A percentile compares a stretch with the other conserved stretches of the same genome.
Evolutionary conservation across 352 stramenopile species (phyloP).

Genomic region (Globisporangium yorkense): DNA sequence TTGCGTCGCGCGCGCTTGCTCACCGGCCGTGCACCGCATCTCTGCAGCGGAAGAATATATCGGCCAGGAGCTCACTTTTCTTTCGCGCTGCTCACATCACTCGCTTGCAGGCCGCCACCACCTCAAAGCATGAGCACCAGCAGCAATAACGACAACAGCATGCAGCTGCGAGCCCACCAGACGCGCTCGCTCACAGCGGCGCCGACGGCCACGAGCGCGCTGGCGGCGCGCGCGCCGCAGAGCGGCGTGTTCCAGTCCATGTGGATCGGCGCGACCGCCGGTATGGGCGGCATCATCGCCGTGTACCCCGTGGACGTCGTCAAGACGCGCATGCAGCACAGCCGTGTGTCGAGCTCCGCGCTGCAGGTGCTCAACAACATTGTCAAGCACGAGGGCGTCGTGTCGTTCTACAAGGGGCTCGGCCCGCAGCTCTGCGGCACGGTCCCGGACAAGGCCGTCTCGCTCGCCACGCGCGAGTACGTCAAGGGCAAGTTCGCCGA

Average conservation of each 20-base stretch:
- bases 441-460: constrained; percentile 78
- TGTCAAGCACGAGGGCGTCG: constrained; percentile 49
- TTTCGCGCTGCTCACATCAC: background rate
- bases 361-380: constrained; percentile 52
- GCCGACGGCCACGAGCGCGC: constrained; percentile 3
- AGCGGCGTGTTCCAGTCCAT: constrained; percentile 66
- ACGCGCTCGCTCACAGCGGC: constrained; percentile 8
- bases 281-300: constrained; percentile 75
- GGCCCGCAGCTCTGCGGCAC: constrained; percentile 66
- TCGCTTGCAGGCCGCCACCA: background rate
- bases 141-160: background rate
- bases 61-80: background rate
- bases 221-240: constrained; percentile 21
- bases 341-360: constrained; percentile 44
- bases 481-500: constrained; percentile 73
- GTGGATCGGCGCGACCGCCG: constrained; percentile 72
- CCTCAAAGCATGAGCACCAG: background rate
- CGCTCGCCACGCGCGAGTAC: constrained; percentile 70
- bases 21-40: too few relatives aligned
- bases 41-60: too few relatives aligned
- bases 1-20: too few relatives aligned
- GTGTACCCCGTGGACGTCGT: constrained; percentile 82
- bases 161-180: constrained; percentile 7
- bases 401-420: constrained; percentile 77
- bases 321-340: constrained; percentile 85